Conservation (phyloP, 345 rosid species). For the Linum trigynum region DNA sequence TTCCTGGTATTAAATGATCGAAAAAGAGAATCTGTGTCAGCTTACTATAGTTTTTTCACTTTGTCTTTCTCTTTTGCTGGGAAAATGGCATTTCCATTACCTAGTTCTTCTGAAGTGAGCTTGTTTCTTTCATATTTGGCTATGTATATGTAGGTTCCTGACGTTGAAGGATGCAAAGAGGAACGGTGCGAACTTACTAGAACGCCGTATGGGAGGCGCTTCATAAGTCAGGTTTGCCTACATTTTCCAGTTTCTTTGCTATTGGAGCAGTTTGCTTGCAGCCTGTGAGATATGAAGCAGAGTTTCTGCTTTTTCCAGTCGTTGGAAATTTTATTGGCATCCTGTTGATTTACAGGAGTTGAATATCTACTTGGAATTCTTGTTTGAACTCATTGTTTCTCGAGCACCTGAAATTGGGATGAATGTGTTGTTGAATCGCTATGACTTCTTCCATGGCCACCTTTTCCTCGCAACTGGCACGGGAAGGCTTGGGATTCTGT, state of each 20-base stretch:
- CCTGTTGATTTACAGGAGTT: constrained; percentile 46
- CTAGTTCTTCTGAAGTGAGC: too few species aligned
- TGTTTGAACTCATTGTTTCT: constrained; percentile 62
- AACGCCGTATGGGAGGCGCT: constrained; percentile 69
- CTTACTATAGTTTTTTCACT: too few species aligned
- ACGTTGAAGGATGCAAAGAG: constrained; percentile 40
- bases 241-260: not conserved
- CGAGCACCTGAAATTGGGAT: constrained; percentile 65
- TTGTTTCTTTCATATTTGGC: not conserved
- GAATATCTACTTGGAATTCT: constrained; percentile 54
- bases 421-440: constrained; percentile 47
- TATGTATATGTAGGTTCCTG: constrained; percentile 46
- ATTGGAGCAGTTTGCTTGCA: not conserved
- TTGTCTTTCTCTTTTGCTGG: too few species aligned
- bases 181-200: constrained; percentile 56
- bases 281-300: not conserved
- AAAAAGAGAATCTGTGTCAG: too few species aligned
- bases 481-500: constrained; percentile 79
- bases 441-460: constrained; percentile 89
- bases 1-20: too few species aligned
- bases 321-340: not conserved
- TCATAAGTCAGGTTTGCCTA: constrained; percentile 49
- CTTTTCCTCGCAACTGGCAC: constrained; percentile 51
- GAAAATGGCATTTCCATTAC: too few species aligned
- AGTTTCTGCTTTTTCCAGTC: not conserved